Evolutionary conservation across 108 stramenopile species (phyloP), one percentile per base, ranked within the genome.

Genomic region (Fistulifera solaris): DNA sequence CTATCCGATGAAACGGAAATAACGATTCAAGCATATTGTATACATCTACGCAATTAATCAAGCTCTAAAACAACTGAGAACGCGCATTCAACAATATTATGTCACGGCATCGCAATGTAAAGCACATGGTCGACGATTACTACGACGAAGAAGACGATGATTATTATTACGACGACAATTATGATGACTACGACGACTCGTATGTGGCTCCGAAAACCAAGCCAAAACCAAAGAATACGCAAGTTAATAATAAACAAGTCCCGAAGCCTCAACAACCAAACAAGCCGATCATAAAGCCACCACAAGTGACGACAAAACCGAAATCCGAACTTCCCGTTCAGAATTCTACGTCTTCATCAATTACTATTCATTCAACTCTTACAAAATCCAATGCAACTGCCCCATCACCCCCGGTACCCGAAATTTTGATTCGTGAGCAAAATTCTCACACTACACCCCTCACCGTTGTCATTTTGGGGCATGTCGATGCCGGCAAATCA

Each of bases 401-500:
- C 48, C 15, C 28, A 4, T 22, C 52, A 1, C 42, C 40, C 2
- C 14, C 56, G 18, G 15, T 48, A 1, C 47, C 52, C 18, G 44
- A 43, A 16, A 54, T 54, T 27, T 18, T 41, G 44, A 22, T 51
- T 12, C 22, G 54, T 8, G 12, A 16, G 2, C 8, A 55, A 38
- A 44, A 58, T 13, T 21, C 18, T 10, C 10, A 27, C 56, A 59
- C 49, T 24, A 21, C 40, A 1, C 38, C 42, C 14, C 38, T 67
- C 11, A 48, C 59, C 1, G 38, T 77, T 63, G 76, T 76, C 19
- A 67, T 86, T 27, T 58, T 86, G 50, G 88, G 88, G 11, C 88
- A 90, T 60, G 91, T 94, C 31, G 89, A 96, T 69, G 90, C 97
- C 24, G 97, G 97, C 24, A 98, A 98, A 61, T 80, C 77, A 28